These are phyloP conservation scores for Mycena amicta DNA, from an alignment of 768 basidiomycete species.

Conservation along the genomic window DNA sequence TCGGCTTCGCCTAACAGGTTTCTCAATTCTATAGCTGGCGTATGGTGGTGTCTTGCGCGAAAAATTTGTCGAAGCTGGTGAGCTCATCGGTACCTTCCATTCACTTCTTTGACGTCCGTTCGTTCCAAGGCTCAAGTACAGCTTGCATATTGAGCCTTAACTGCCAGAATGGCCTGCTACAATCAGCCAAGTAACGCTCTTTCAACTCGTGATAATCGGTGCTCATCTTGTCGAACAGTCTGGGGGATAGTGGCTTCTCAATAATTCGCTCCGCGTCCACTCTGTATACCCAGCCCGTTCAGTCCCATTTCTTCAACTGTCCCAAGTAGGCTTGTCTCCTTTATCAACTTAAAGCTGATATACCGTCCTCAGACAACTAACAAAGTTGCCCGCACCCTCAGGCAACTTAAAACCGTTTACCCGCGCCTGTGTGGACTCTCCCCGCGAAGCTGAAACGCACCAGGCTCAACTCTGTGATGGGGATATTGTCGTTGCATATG, in stretches of 20 bases:
- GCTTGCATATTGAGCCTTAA: conserved; percentile 58
- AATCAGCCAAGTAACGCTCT: conserved; percentile 53
- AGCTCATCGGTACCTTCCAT: no score
- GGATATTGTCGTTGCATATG: conserved; percentile 21
- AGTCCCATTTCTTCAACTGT: conserved; percentile 23
- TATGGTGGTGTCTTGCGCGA: conserved; percentile 53
- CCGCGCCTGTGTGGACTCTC: conserved; percentile 21
- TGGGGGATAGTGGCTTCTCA: conserved; percentile 56
- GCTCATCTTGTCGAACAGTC: conserved; percentile 29
- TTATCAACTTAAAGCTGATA: conserved; percentile 1
- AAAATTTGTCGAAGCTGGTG: conserved; percentile 30
- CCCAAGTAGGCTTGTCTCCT: conserved; percentile 13
- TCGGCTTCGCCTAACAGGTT: background rate
- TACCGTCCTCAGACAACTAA: conserved; percentile 19
- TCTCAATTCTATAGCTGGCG: conserved; percentile 31
- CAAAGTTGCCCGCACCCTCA: conserved; percentile 26
- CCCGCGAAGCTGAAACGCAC: conserved; percentile 21
- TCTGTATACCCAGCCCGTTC: conserved; percentile 33
- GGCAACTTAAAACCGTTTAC: conserved; percentile 20
- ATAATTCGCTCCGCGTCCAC: conserved; percentile 50
- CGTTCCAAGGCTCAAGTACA: conserved; percentile 65
- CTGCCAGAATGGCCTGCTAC: conserved; percentile 49
- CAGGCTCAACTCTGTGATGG: conserved; percentile 15
- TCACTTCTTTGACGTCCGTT: no score
- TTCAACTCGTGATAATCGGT: background rate